Base-by-base conservation (phyloP, 2,329 filamentous ascomycete genomes). In the Calonectria crousiana region DNA sequence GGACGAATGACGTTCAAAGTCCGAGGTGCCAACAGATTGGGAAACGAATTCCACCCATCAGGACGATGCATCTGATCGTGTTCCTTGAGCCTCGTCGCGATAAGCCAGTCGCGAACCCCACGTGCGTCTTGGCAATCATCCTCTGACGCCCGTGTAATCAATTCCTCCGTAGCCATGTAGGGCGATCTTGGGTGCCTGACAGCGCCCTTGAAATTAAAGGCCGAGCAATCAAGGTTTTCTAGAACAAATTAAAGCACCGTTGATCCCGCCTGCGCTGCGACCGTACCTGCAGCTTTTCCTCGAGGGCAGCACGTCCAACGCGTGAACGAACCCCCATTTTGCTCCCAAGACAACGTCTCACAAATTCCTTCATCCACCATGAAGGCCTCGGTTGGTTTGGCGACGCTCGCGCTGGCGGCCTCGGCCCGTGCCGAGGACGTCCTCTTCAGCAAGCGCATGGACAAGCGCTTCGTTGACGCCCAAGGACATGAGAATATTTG, bases 401-500 rank as follows among this genome's bases (percentile, higher is more conserved):
- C 71, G 64, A 74, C 78, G 2, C 67, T 82, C 58, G 81, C 81
- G 26, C 67, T 84, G 52, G 78, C 77, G 3, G 76, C 81, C n/a
- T 79, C 82, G 36, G 81, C 78, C n/a, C 78, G 72, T 38, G 78
- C 82, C 51, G 86, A 88, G 69, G 89, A 90, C 79, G 85, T 85
- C 16, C 84, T 91, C 32, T 85, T 87, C 78, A 90, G 88, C 82
- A 84, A 84, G 76, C 87, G 87, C 41, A 77, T 89, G 51, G 78
- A 81, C 51, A 91, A 89, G 84, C 88, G 89, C 41, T 88, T 86
- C 74, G 82, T 89, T 60, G 87, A 90, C 76, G 82, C 82, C 30
- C 80, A 85, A 5, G 89, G 88, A 44, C 86, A 90, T 77, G 90
- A 87, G 81, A 90, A 90, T 80, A 88, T 91, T 72, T 90, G 84